Percentiles rank a stretch among this genome's conserved stretches.
Conservation (phyloP, 2,329 filamentous ascomycete species). For the Sporothrix dimorphospora region DNA sequence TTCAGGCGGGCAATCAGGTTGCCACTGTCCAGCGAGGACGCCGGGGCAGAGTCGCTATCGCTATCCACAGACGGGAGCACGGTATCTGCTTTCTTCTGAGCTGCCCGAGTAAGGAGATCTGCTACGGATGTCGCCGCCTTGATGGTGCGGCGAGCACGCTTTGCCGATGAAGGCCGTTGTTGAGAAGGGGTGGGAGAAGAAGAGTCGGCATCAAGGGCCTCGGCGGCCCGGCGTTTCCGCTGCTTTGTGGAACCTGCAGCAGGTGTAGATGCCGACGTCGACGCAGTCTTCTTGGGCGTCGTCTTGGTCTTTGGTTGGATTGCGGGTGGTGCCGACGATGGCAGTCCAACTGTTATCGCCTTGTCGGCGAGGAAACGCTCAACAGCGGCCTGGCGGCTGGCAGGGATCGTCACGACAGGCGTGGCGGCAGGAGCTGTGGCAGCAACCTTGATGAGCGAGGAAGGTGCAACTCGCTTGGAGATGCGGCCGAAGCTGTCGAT, state of each 20-base stretch:
- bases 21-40: constrained; percentile 7
- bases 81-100: constrained; percentile 11
- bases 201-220: constrained; percentile 19
- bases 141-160: constrained; percentile 29
- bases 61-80: constrained; percentile 8
- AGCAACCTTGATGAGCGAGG: constrained; percentile 28
- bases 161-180: constrained; percentile 18
- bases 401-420: background rate
- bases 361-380: constrained; percentile 41
- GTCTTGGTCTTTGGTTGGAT: background rate
- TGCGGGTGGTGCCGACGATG: constrained; percentile 37
- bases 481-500: constrained; percentile 36
- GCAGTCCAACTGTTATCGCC: background rate
- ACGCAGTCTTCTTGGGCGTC: constrained; percentile 15
- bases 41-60: constrained; percentile 20
- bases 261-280: background rate
- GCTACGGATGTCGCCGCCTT: constrained; percentile 34
- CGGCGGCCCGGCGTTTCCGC: constrained; percentile 31
- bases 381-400: constrained; percentile 10
- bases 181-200: background rate
- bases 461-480: constrained; percentile 34
- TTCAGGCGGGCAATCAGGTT: constrained; percentile 48
- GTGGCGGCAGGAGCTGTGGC: constrained; percentile 28
- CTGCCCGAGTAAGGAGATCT: constrained; percentile 26
- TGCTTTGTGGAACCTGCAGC: background rate